Evolutionary conservation across 2,329 filamentous ascomycete genomes (phyloP), one percentile per base, ranked within the genome.

Genomic region (Claviceps sp.): DNA sequence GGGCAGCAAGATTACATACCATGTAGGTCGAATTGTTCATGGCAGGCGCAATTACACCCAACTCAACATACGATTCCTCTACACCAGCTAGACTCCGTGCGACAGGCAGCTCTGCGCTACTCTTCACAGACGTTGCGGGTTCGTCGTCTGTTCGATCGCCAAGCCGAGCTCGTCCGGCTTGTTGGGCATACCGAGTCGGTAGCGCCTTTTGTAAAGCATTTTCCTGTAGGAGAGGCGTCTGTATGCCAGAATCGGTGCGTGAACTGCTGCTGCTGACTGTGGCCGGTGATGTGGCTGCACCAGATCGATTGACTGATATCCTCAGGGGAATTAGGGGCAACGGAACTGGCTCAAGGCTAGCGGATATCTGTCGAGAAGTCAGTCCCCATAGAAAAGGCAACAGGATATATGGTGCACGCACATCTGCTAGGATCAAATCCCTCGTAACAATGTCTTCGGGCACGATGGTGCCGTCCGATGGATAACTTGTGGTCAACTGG

Each of bases 281-380:
- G 29, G 9, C n/a, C 23, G 34, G 16, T 16, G 50, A 16, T 37
- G 17, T 14, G 29, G 16, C 3, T 16, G n/a, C 14, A 29, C 44
- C 42, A 29, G 38, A 6, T 17, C 45, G 45, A 9, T 29, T 34
- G 14, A 22, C 22, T 6, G 14, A n/a, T 29, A 20, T 37, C 22
- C 14, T 45, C 42, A 40, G 20, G 2, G 46, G 20, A 39, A 11
- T 40, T 17, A 45, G 16, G 3, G 50, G 20, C 17, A 42, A 34
- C 38, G 23, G 53, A 50, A 49, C 50, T 37, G 45, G 45, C 47
- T 54, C 39, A 39, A 39, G 38, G 45, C 51, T 53, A 49, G 49
- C 48, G 51, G 55, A 42, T 52, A 44, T 50, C 59, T 60, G 59
- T 48, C 46, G 46, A 52, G 45, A 55, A 51, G 53, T 61, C 42